Evolutionary conservation across 805 yeast species (phyloP).

Genomic region (Ogataea wickerhamii): DNA sequence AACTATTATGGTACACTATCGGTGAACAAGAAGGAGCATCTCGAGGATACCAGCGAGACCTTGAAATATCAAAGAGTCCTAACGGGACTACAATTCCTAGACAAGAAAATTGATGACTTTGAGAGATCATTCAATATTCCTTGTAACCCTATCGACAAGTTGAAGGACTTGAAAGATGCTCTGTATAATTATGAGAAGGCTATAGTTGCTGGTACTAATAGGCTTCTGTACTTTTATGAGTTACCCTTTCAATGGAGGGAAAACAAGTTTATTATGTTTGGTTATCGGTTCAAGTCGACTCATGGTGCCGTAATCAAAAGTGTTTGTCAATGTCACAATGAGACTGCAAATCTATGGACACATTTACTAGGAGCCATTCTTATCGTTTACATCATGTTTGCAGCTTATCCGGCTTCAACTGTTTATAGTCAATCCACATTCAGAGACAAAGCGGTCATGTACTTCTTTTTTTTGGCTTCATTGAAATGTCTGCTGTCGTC

Average conservation of each 20-base stretch:
- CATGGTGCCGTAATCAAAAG: conserved; percentile 59
- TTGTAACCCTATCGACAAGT: conserved; percentile 25
- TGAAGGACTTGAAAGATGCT: conserved; percentile 31
- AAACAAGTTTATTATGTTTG: conserved; percentile 76
- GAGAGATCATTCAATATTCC: conserved; percentile 33
- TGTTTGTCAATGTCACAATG: conserved; percentile 71
- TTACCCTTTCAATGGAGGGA: conserved; percentile 93
- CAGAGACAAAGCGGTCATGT: conserved; percentile 49
- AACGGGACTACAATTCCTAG: conserved; percentile 36
- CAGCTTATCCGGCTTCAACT: conserved; percentile 60
- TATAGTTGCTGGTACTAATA: conserved; percentile 35
- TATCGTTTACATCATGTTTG: conserved; percentile 52
- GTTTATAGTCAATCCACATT: conserved; percentile 41
- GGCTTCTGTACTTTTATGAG: conserved; percentile 76
- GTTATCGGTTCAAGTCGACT: conserved; percentile 76
- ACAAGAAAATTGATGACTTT: conserved; percentile 39
- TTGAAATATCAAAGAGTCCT: conserved; percentile 31
- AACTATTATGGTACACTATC: conserved; percentile 26
- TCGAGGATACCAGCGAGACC: conserved; percentile 8
- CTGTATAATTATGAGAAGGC: conserved; percentile 49
- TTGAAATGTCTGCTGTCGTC: conserved; percentile 76
- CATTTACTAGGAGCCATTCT: conserved; percentile 69
- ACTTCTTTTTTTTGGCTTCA: conserved; percentile 67
- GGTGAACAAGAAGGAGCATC: conserved; percentile 2
- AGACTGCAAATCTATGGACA: conserved; percentile 90